Base-by-base conservation (phyloP, 2,329 filamentous ascomycete genomes). In the Cytospora schulzeri region DNA sequence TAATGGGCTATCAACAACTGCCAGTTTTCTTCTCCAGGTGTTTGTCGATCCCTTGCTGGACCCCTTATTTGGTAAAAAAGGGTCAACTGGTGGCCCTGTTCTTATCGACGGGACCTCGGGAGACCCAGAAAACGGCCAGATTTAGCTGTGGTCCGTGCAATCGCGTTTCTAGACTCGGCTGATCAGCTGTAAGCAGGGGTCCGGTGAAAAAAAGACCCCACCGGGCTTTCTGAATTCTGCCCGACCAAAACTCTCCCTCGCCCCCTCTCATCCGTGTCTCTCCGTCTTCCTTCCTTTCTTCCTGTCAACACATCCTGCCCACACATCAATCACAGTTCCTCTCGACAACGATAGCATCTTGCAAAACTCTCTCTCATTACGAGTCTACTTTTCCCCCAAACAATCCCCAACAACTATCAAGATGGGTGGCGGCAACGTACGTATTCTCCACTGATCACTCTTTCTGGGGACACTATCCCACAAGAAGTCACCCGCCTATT, bases 391-490 rank as follows among this genome's bases (percentile, higher is more conserved):
- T n/a, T 11, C 38, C 52, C 33, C 33, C 33, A 35, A 53, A 31
- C 51, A 60, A 24, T 11, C 26, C 54, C 33, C n/a, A 31, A 51
- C 41, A 59, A 52, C 24, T 31, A 8, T 33, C 55, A 63, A 52
- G 29, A 67, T 67, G 66, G 66, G 66, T 57, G 63, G 66, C 52
- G 66, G 66, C 17, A 67, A 67, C 64, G 66, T 51, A 53, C 35
- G 62, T 31, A 19, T 14, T 19, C 19, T 35, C 24, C 31, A 22
- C 26, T 1, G 6, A 28, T 28, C 7, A 50, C 24, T 38, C 12
- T 15, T 48, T 24, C 4, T 11, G 7, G 31, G 14, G n/a, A n/a
- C n/a, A n/a, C n/a, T 4, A 7, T 22, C 26, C 19, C 28, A 9
- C 22, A 11, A 22, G 19, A 24, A 9, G 6, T 8, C 2, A n/a